Base-by-base conservation (phyloP, 805 yeast genomes). In the Candida dendrica region DNA sequence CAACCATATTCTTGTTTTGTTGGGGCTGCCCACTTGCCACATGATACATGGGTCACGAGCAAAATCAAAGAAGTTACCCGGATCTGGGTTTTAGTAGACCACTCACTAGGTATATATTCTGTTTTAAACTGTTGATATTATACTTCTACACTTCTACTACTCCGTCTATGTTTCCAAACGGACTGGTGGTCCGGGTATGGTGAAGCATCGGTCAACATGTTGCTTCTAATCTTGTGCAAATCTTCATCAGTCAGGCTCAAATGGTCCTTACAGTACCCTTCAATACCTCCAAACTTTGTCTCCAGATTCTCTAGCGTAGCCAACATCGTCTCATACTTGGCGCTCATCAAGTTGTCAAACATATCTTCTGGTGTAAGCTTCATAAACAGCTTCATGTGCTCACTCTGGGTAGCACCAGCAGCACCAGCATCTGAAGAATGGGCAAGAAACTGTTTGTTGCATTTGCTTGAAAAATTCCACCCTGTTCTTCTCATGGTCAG, bases 241-340 rank as follows among this genome's bases (percentile, higher is more conserved):
- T 81, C 86, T 1, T 55, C 62, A 1, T 60, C 55, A 2, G 66
- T 51, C 34, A 82, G 65, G 1, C 70, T 71, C 47, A 84, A 61
- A 13, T 63, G 39, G 26, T 60, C 51, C 41, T 48, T 63, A 59
- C 71, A 60, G 54, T 80, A 86, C 9, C 53, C 49, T 6, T 71
- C 68, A 15, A 77, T 68, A 0, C 81, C 77, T 1, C 82, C 84
- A 56, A 66, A 83, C 40, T 73, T 66, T 3, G 53, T 45, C 36
- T 75, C 60, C 47, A 86, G 63, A 51, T 65, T 49, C n/a, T 70
- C 77, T 34, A 84, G 68, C 1, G 87, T 71, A 1, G 75, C 71
- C 47, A 77, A 62, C 89, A 85, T 81, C 2, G 85, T 77, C 50
- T 82, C 90, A 52, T 79, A 77, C 39, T 77, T 70, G 4, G 86